Evolutionary conservation across 305 asterid genomes (phyloP).

Genomic region (Fraxinus nigra): DNA sequence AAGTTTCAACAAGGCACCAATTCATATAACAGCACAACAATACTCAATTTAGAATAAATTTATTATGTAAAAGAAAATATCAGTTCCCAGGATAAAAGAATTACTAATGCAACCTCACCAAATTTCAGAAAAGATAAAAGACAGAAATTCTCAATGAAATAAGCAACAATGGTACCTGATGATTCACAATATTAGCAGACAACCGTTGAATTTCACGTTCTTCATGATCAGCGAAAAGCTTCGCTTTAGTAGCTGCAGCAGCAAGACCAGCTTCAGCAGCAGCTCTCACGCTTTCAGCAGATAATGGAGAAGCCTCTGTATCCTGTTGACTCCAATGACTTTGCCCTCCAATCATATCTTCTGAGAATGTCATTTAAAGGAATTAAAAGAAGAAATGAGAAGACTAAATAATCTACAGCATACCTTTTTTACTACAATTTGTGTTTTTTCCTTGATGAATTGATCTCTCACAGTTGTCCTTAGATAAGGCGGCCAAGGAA

Average conservation of each 20-base stretch:
- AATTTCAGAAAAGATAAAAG: not conserved
- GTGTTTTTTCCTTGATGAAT: slow-evolving; percentile 39
- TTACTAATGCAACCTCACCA: not conserved
- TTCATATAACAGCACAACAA: not conserved
- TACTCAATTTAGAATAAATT: not conserved
- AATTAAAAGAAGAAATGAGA: slow-evolving; percentile 11
- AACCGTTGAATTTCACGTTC: slow-evolving; percentile 97
- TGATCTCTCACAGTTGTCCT: slow-evolving; percentile 53
- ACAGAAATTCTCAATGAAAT: not conserved
- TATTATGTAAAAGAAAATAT: not conserved
- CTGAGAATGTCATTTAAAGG: slow-evolving; percentile 25
- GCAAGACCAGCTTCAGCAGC: slow-evolving; percentile 92
- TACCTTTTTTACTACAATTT: slow-evolving; percentile 47
- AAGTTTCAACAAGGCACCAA: not conserved
- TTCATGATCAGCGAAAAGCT: slow-evolving; percentile 99
- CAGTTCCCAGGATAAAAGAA: not conserved
- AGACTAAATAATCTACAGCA: slow-evolving; percentile 5
- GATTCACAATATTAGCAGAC: slow-evolving; percentile 91
- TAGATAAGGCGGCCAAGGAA: slow-evolving; percentile 65
- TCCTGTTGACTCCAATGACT: slow-evolving; percentile 50
- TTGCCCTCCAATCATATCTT: slow-evolving; percentile 25
- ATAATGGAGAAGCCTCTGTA: slow-evolving; percentile 49
- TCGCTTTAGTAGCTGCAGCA: slow-evolving; percentile 87
- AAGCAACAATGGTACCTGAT: slow-evolving; percentile 56
- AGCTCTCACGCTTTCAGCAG: slow-evolving; percentile 61